Evolutionary conservation across 106 monocot genomes (phyloP), one percentile per base, ranked within the genome.

Genomic region (Agapanthus africanus): DNA sequence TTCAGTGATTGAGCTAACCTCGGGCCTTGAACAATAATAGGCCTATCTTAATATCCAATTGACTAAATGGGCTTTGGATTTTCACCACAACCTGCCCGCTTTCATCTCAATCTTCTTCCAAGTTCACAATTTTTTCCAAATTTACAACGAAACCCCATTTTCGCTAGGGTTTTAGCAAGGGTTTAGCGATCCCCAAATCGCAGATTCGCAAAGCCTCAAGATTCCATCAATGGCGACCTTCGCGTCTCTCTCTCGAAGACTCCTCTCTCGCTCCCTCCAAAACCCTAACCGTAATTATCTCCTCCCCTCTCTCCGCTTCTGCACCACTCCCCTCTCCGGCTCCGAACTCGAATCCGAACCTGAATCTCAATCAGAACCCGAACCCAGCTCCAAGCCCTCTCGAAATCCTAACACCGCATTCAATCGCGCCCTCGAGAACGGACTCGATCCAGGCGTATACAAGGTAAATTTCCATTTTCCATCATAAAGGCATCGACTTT

Each of bases 401-500:
- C 63, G 16, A 67, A 68, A 36, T 71, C 23, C 40, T 49, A 66
- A 40, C 39, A 72, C 19, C 41, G 47, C 66, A 41, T 78, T 81
- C 77, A 73, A 78, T 39, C 83, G 95, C 36, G 77, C 71, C 37
- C 88, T 95, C 39, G 95, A 95, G 81, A 88, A 91, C 46, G 95
- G 95, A 39, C 79, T 95, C 71, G 95, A 95, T 63, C 85, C 78
- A 4, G 95, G 95, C 13, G 66, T 95, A 6, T 95, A 78, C 79
- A 88, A 85, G 84, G 91, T 88, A 63, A 56, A n/a, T n/a, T n/a
- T n/a, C n/a, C n/a, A n/a, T n/a, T n/a, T 47, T 3, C 19, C 19
- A 1, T 47, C 19, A 2, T 2, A 47, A 47, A 2, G 19, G 19
- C 46, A 47, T 47, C 46, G 46, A 47, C 19, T 47, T 47, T 47